These are phyloP conservation scores for Hamamelis virginiana DNA, from an alignment of 164 flowering plant species.

Conservation along the genomic window DNA sequence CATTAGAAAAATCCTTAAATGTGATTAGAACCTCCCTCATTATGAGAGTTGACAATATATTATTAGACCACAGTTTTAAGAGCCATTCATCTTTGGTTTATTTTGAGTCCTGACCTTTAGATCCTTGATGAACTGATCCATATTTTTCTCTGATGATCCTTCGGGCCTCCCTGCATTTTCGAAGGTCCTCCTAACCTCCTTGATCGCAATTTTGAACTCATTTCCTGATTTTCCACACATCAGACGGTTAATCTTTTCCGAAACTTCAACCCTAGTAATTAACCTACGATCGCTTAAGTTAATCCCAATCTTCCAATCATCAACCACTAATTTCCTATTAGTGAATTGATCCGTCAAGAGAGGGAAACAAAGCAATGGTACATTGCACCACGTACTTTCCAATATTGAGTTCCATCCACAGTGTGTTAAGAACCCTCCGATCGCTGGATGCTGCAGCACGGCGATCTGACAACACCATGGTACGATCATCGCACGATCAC, in stretches of 20 bases:
- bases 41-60: no score
- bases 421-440: conserved; percentile 81
- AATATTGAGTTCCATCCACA: conserved; percentile 84
- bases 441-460: conserved; percentile 54
- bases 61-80: no score
- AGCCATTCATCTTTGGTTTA: no score
- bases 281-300: conserved; percentile 25
- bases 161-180: conserved; percentile 32
- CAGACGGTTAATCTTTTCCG: conserved; percentile 42
- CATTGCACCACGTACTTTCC: conserved; percentile 61
- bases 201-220: conserved; percentile 24
- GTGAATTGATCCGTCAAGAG: conserved; percentile 75
- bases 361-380: conserved; percentile 69
- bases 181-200: conserved; percentile 34
- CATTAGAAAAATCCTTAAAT: no score
- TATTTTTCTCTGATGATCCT: conserved; percentile 58
- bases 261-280: conserved; percentile 35
- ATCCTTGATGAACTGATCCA: conserved; percentile 42
- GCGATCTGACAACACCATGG: conserved; percentile 67
- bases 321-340: conserved; percentile 67
- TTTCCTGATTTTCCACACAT: conserved; percentile 39
- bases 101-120: conserved; percentile 24
- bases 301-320: conserved; percentile 77
- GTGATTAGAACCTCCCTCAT: no score
- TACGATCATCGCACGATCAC: conserved; percentile 45